Conservation (phyloP, 1,284 basidiomycete species). For the Sanghuangporus sanghuang region DNA sequence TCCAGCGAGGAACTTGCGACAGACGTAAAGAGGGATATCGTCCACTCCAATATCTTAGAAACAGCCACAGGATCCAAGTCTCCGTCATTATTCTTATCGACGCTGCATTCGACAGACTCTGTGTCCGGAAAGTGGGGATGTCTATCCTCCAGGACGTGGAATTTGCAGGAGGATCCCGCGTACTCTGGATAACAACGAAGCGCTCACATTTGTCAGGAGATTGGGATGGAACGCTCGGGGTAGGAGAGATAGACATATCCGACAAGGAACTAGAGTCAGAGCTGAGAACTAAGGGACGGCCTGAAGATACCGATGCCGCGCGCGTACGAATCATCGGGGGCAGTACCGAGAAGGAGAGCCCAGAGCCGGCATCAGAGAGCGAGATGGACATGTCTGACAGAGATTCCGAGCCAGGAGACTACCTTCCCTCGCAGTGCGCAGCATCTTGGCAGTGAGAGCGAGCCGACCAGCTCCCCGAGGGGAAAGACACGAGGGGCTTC, state of each 20-base stretch:
- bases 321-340: background rate
- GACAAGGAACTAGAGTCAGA: background rate
- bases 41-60: constrained; percentile 11
- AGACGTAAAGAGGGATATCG: constrained; percentile 10
- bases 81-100: background rate
- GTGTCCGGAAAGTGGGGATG: background rate
- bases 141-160: background rate
- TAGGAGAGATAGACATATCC: constrained; percentile 16
- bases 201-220: background rate
- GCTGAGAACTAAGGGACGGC: background rate
- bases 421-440: background rate
- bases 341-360: background rate
- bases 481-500: background rate
- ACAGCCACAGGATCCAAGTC: background rate
- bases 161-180: background rate
- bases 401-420: constrained; percentile 1
- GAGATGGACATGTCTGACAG: constrained; percentile 9
- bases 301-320: background rate
- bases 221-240: background rate
- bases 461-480: background rate
- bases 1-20: constrained; percentile 8
- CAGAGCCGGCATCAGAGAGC: background rate
- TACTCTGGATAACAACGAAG: background rate
- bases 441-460: background rate
- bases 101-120: background rate